These are phyloP conservation scores for Hermanozyma aechmeae DNA, from an alignment of 805 yeast genomes.

Conservation along the genomic window DNA sequence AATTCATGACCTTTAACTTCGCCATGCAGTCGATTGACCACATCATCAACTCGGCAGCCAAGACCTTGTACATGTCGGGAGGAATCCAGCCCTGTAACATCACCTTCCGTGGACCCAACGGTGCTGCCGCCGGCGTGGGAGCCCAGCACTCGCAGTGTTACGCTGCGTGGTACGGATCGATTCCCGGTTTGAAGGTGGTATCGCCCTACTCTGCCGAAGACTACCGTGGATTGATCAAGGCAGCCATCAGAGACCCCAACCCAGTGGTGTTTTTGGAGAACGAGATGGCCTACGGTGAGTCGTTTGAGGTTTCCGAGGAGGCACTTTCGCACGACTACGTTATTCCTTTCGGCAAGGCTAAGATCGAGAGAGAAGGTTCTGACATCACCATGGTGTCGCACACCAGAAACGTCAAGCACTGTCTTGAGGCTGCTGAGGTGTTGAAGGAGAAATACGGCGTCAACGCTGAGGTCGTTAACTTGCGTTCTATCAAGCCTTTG, in stretches of 20 bases:
- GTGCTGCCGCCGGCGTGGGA: conserved; percentile 99
- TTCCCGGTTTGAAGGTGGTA: conserved; percentile 95
- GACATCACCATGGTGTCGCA: conserved; percentile 87
- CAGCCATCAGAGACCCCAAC: conserved; percentile 97
- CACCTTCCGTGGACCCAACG: conserved; percentile 98
- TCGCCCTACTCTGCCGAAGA: conserved; percentile 96
- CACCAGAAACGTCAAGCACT: conserved; percentile 80
- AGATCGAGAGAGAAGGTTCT: conserved; percentile 86
- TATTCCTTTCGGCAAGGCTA: conserved; percentile 91
- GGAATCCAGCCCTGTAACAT: conserved; percentile 97
- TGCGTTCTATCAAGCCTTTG: conserved; percentile 95
- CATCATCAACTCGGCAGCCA: conserved; percentile 96
- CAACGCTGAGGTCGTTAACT: conserved; percentile 86
- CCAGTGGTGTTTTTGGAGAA: conserved; percentile 95
- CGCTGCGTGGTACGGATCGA: conserved; percentile 95
- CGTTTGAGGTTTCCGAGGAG: conserved; percentile 85
- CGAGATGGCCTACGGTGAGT: conserved; percentile 89
- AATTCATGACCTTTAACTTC: conserved; percentile 98
- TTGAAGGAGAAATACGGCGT: conserved; percentile 81
- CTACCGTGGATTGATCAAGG: conserved; percentile 89
- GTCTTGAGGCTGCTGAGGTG: conserved; percentile 83
- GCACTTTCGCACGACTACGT: conserved; percentile 81
- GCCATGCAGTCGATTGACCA: conserved; percentile 99
- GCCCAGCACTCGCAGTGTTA: conserved; percentile 99
- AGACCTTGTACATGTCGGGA: conserved; percentile 98